Conservation (phyloP, 2,329 filamentous ascomycete genomes). For the Thielaviopsis ethacetica region DNA sequence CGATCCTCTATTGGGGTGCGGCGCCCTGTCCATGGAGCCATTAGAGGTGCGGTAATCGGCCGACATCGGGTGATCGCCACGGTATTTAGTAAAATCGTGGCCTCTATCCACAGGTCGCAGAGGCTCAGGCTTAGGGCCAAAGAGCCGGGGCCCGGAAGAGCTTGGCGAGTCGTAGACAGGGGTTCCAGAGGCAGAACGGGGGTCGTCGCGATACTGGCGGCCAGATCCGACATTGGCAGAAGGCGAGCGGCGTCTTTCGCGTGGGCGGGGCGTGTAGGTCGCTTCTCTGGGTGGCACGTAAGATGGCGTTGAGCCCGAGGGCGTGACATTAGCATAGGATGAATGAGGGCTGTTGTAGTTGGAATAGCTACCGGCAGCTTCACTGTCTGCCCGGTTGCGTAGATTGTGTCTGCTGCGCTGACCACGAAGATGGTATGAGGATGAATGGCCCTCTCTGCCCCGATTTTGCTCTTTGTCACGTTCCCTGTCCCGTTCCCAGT, state of each 20-base stretch:
- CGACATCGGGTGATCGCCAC: background rate
- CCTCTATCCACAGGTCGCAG: background rate
- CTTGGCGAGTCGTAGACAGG: conserved; percentile 5
- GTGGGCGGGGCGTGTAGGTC: conserved; percentile 1
- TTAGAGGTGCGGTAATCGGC: conserved; percentile 1
- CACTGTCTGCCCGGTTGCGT: background rate
- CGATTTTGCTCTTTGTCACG: background rate
- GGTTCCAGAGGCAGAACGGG: conserved; percentile 7
- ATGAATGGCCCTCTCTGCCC: background rate
- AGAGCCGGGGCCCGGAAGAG: conserved; percentile 3
- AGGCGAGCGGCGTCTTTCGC: conserved; percentile 5
- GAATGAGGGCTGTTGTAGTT: conserved; percentile 5
- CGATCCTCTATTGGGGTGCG: background rate
- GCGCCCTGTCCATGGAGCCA: background rate
- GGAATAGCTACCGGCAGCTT: background rate
- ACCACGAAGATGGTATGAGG: conserved; percentile 2
- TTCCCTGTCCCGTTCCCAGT: background rate
- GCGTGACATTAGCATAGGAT: background rate
- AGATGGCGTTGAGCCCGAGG: background rate
- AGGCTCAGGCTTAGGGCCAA: conserved; percentile 11
- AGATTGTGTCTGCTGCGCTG: conserved; percentile 6
- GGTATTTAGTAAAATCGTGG: conserved; percentile 4
- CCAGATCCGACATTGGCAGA: conserved; percentile 1
- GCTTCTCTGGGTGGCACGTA: background rate
- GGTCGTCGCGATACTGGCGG: conserved; percentile 5